Conservation (phyloP, 257 asterid genomes). For the Phtheirospermum japonicum region DNA sequence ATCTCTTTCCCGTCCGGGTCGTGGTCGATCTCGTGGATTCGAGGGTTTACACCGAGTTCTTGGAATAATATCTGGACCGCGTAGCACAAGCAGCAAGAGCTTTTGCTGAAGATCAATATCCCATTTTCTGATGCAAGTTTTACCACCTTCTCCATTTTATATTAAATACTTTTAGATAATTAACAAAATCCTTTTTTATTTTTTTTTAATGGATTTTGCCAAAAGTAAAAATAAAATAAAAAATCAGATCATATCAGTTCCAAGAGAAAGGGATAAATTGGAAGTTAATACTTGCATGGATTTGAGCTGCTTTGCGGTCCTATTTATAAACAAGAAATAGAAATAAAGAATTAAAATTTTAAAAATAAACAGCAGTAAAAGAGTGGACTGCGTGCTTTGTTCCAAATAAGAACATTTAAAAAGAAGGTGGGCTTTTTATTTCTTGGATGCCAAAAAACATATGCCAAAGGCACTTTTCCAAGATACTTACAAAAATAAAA, state of each 20-base stretch:
- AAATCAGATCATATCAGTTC: too few relatives aligned
- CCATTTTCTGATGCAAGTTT: constrained; percentile 59
- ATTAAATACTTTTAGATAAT: too few relatives aligned
- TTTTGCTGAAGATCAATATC: constrained; percentile 66
- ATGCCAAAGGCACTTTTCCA: not conserved
- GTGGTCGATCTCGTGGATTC: constrained; percentile 47
- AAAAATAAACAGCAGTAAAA: too few relatives aligned
- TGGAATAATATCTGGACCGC: constrained; percentile 60
- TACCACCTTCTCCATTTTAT: constrained; percentile 52
- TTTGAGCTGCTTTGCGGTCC: constrained; percentile 22
- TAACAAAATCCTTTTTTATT: too few relatives aligned
- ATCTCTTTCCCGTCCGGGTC: constrained; percentile 62
- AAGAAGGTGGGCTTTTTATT: not conserved
- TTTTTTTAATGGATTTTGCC: not conserved
- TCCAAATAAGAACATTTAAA: not conserved
- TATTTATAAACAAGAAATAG: constrained; percentile 31
- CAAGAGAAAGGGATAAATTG: too few relatives aligned
- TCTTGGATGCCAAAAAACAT: not conserved
- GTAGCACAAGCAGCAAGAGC: constrained; percentile 69
- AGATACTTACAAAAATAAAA: not conserved
- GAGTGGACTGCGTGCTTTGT: too few relatives aligned
- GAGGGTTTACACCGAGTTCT: constrained; percentile 43
- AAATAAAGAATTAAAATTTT: not conserved
- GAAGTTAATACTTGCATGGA: constrained; percentile 32
- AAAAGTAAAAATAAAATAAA: not conserved